Evolutionary conservation across 2,329 filamentous ascomycete genomes (phyloP).

Genomic region (Teratosphaeria nubilosa): DNA sequence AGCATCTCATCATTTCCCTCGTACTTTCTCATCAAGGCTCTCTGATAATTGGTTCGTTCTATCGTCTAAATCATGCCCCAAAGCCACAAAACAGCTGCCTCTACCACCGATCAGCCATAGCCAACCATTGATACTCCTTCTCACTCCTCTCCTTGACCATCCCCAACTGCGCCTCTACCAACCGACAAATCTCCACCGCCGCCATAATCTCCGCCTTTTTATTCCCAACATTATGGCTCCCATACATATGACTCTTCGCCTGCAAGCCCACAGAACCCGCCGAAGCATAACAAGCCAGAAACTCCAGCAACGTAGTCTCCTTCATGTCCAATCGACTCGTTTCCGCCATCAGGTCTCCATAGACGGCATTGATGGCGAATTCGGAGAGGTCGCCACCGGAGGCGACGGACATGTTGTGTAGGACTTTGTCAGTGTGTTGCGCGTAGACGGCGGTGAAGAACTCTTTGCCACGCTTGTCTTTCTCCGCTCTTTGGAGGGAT

Average conservation of each 20-base stretch:
- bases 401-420: conserved; percentile 10
- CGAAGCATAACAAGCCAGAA: conserved; percentile 12
- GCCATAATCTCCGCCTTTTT: conserved; percentile 10
- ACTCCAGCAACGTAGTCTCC: conserved; percentile 12
- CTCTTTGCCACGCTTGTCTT: conserved; percentile 8
- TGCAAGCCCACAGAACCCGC: conserved; percentile 9
- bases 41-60: neutral
- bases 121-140: conserved; percentile 10
- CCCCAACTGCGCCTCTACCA: conserved; percentile 10
- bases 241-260: conserved; percentile 14
- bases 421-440: conserved; percentile 12
- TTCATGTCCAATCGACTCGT: conserved; percentile 8
- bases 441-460: conserved; percentile 12
- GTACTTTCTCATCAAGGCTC: no score
- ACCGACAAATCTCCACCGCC: conserved; percentile 9
- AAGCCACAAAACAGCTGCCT: conserved; percentile 40
- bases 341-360: conserved; percentile 13
- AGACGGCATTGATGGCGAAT: conserved; percentile 11
- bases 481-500: conserved; percentile 6
- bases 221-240: conserved; percentile 11
- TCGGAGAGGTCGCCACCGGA: conserved; percentile 11
- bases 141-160: conserved; percentile 6
- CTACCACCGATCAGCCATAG: conserved; percentile 10
- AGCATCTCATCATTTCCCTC: no score
- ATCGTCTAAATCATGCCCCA: neutral